Conservation (phyloP, 306 rosid species). For the Datisca glomerata region DNA sequence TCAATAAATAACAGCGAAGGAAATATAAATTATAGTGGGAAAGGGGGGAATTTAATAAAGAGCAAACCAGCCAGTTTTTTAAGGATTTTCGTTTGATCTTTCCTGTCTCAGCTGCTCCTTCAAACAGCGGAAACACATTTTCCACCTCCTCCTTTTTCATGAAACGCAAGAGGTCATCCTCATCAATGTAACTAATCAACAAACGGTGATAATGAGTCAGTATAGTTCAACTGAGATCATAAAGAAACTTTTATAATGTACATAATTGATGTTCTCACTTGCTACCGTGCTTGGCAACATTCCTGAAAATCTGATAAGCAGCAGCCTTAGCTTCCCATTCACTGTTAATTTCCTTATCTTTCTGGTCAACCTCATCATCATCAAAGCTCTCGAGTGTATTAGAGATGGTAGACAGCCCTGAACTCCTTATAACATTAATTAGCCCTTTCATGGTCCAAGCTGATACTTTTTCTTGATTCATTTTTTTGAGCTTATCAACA, state of each 20-base stretch:
- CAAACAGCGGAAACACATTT: conserved; percentile 51
- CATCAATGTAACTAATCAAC: conserved; percentile 47
- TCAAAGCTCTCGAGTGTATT: conserved; percentile 25
- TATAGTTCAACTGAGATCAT: conserved; percentile 3
- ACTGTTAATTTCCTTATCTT: conserved; percentile 50
- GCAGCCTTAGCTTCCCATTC: conserved; percentile 81
- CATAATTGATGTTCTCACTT: conserved; percentile 51
- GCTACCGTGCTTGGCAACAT: conserved; percentile 54
- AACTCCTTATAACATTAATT: conserved; percentile 43
- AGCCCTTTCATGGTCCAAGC: conserved; percentile 89
- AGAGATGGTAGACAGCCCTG: conserved; percentile 62
- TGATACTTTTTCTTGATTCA: conserved; percentile 65
- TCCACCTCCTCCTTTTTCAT: conserved; percentile 60
- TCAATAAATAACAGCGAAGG: no score
- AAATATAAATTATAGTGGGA: no score
- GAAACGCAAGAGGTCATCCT: conserved; percentile 69
- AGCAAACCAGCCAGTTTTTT: conserved; percentile 71
- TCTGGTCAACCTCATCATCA: conserved; percentile 35
- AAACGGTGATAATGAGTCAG: conserved; percentile 12
- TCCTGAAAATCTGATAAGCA: conserved; percentile 47
- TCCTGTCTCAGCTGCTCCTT: conserved; percentile 55
- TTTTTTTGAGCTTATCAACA: conserved; percentile 64
- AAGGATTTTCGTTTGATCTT: conserved; percentile 61
- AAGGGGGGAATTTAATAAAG: neutral
- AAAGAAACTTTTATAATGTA: conserved; percentile 2